Percentiles rank a stretch among this genome's conserved stretches.
Conservation (phyloP, 345 rosid species). For the Ceriops tagal region DNA sequence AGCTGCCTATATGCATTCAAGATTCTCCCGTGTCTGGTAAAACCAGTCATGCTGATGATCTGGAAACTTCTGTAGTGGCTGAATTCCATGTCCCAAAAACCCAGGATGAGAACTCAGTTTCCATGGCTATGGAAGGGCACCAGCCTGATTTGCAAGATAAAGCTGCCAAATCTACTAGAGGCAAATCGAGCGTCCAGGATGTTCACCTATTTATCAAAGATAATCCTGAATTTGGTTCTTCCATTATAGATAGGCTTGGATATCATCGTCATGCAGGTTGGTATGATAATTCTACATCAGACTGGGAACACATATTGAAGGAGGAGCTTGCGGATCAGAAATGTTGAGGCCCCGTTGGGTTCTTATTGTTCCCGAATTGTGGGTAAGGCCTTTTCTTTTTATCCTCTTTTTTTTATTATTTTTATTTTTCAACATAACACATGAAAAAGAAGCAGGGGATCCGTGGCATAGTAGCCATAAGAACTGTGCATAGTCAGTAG, state of each 20-base stretch:
- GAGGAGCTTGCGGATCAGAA: constrained; percentile 43
- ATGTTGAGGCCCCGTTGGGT: constrained; percentile 12
- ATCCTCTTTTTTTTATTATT: neutral
- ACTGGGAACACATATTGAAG: constrained; percentile 73
- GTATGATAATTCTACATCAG: constrained; percentile 48
- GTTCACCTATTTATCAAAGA: constrained; percentile 20
- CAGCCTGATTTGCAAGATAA: constrained; percentile 8
- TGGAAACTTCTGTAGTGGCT: constrained; percentile 39
- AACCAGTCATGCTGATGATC: constrained; percentile 19
- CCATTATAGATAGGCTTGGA: neutral
- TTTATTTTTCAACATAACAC: neutral
- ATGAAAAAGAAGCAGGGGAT: too few species aligned
- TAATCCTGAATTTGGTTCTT: constrained; percentile 15
- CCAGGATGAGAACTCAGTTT: constrained; percentile 28
- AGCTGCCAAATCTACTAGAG: constrained; percentile 1
- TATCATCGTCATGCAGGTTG: constrained; percentile 28
- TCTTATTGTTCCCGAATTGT: neutral
- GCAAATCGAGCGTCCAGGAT: constrained; percentile 18
- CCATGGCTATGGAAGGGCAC: constrained; percentile 19
- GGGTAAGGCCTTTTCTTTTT: neutral
- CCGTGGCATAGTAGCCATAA: too few species aligned
- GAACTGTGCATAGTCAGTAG: too few species aligned
- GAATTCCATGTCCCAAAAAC: constrained; percentile 41
- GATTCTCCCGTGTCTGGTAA: constrained; percentile 14
- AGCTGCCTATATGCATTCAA: constrained; percentile 1